These are phyloP conservation scores for Diaporthe velutina DNA, from an alignment of 2,329 filamentous ascomycete genomes.

Conservation along the genomic window DNA sequence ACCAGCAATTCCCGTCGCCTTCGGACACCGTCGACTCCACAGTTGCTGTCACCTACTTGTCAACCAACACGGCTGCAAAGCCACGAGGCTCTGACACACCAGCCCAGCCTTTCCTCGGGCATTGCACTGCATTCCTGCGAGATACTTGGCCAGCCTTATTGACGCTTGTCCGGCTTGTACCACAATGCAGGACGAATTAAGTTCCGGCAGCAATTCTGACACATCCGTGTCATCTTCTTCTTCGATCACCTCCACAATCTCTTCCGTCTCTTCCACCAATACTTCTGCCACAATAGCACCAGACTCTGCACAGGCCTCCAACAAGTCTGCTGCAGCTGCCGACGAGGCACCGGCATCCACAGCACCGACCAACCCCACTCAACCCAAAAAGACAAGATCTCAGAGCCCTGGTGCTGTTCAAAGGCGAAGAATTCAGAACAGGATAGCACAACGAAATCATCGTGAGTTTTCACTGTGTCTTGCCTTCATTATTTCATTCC, in stretches of 20 bases:
- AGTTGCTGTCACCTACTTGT: background rate
- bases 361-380: conserved; percentile 11
- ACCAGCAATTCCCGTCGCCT: background rate
- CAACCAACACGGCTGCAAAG: conserved; percentile 6
- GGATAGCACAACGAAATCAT: conserved; percentile 26
- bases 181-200: conserved; percentile 23
- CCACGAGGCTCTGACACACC: background rate
- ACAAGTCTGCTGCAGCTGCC: background rate
- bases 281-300: background rate
- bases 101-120: background rate
- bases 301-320: background rate
- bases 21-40: background rate
- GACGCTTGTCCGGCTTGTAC: conserved; percentile 4
- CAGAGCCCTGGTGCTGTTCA: conserved; percentile 16
- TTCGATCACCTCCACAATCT: conserved; percentile 9
- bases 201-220: conserved; percentile 4
- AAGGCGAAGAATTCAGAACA: conserved; percentile 18
- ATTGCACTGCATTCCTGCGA: conserved; percentile 1
- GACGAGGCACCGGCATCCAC: background rate
- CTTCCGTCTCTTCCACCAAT: conserved; percentile 9
- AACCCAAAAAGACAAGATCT: conserved; percentile 18
- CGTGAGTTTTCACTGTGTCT: background rate
- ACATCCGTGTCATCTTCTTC: conserved; percentile 20
- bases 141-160: background rate
- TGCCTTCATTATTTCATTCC: background rate